Percentiles rank a stretch among this genome's conserved stretches.
Evolutionary conservation across 495 filamentous ascomycete genomes (phyloP).

Genomic region (Terfezia claveryi): DNA sequence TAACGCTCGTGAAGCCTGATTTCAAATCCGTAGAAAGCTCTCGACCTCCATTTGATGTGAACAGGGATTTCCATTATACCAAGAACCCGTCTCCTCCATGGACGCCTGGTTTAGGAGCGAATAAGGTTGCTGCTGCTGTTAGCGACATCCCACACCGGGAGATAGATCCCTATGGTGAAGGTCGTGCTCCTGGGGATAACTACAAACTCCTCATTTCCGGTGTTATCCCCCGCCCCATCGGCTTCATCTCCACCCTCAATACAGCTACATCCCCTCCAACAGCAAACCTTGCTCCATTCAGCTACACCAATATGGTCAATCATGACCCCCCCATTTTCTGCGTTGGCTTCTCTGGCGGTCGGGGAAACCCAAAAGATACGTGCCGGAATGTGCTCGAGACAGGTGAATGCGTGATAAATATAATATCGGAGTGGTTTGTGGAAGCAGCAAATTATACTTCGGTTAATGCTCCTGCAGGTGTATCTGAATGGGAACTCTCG

Average conservation of each 20-base stretch:
- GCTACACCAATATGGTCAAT: conserved; percentile 60
- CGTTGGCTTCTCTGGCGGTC: conserved; percentile 43
- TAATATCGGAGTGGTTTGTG: conserved; percentile 62
- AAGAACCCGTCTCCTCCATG: conserved; percentile 55
- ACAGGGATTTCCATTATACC: conserved; percentile 34
- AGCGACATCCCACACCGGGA: conserved; percentile 36
- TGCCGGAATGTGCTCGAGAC: conserved; percentile 48
- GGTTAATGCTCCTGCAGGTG: conserved; percentile 57
- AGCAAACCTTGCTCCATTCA: conserved; percentile 70
- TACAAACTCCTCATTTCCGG: conserved; percentile 85
- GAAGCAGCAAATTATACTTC: conserved; percentile 67
- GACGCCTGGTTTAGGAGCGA: conserved; percentile 58
- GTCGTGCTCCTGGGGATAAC: conserved; percentile 46
- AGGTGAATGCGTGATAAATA: conserved; percentile 64
- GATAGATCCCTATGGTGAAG: conserved; percentile 65
- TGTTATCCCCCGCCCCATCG: conserved; percentile 61
- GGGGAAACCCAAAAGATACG: conserved; percentile 49
- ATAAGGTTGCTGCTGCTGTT: conserved; percentile 27
- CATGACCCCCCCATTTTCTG: conserved; percentile 81
- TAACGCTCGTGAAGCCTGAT: conserved; percentile 26
- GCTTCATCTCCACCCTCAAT: conserved; percentile 27
- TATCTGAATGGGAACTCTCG: conserved; percentile 58
- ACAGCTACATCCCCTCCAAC: conserved; percentile 21
- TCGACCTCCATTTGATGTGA: conserved; percentile 42
- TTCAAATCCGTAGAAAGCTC: conserved; percentile 55